phyloP scores from a whole-genome alignment of 2,329 filamentous ascomycete species.

The Fusarium gaditjirri region DNA sequence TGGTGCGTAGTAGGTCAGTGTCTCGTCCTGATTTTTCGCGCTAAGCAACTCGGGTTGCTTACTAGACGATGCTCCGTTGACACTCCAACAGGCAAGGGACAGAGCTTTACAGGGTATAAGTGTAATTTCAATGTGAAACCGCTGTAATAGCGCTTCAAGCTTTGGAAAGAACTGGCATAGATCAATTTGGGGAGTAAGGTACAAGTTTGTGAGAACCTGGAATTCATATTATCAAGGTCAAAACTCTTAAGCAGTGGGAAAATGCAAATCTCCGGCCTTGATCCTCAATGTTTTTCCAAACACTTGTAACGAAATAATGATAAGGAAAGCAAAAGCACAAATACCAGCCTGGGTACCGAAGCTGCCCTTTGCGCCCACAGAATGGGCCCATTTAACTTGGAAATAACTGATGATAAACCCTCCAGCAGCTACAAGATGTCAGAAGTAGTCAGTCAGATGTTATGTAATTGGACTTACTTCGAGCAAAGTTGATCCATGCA shows the following conservation, averaged over 20 bases:
- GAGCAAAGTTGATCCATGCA: background rate
- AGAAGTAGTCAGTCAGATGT: fast-evolving
- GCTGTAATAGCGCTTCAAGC: no score
- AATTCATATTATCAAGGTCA: no score
- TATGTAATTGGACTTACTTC: background rate
- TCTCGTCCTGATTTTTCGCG: no score
- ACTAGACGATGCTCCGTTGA: no score
- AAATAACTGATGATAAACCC: background rate
- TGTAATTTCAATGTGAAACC: no score
- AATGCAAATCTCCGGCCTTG: fast-evolving
- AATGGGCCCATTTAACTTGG: background rate
- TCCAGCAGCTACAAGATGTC: background rate
- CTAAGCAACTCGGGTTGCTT: no score
- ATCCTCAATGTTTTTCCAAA: background rate
- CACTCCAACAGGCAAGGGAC: no score
- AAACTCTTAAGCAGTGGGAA: background rate
- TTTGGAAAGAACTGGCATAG: no score
- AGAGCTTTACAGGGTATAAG: no score
- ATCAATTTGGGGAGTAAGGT: no score
- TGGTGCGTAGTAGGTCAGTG: no score
- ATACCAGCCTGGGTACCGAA: background rate
- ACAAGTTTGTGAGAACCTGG: no score
- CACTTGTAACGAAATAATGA: fast-evolving
- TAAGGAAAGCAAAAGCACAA: background rate
- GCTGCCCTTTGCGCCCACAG: background rate